Evolutionary conservation across 2,329 filamentous ascomycete genomes (phyloP), one percentile per base, ranked within the genome.

Genomic region (Cladosporium sphaerospermum): DNA sequence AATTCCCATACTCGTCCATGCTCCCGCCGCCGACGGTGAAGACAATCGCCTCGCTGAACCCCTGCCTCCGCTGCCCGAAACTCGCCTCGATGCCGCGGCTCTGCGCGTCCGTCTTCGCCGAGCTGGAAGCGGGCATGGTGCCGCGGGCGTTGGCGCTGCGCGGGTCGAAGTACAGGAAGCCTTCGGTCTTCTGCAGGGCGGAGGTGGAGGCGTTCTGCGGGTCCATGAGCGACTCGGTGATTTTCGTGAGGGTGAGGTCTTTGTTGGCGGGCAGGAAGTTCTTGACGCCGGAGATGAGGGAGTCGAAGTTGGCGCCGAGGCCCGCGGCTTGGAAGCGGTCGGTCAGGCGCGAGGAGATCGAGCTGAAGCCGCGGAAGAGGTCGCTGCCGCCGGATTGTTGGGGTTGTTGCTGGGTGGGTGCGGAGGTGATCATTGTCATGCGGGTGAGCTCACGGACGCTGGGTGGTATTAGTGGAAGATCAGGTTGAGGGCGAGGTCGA

Each of bases 201-300:
- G 87, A 92, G 5, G 89, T 92, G 3, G 89, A 89, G 3, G 93
- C 92, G 9, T 89, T 83, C 43, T 89, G 81, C 0, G 93, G 93
- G 65, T 99, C 93, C 92, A 99, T 99, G 64, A 99, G 85, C 1
- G 89, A 95, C 70, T 99, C 93, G 39, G 93, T 92, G 66, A 99
- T 96, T 73, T 97, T 97, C 53, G 95, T 99, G 50, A 99, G 82
- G 0, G 93, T 97, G 9, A 97, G 80, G 67, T 99, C 95, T 63
- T 91, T 89, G 73, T 99, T 95, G 11, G 84, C 89, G 0, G 95
- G 93, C n/a, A 99, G 75, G 72, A 99, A 95, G 72, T 96, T 97
- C 74, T 97, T 99, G 66, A 99, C 92, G 41, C 92, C 92, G 5
- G 89, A 92, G 57, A 97, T 91, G 41, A 99, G 81, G 31, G 87